Evolutionary conservation across 805 yeast genomes (phyloP).

Genomic region (Kluyveromyces siamensis): DNA sequence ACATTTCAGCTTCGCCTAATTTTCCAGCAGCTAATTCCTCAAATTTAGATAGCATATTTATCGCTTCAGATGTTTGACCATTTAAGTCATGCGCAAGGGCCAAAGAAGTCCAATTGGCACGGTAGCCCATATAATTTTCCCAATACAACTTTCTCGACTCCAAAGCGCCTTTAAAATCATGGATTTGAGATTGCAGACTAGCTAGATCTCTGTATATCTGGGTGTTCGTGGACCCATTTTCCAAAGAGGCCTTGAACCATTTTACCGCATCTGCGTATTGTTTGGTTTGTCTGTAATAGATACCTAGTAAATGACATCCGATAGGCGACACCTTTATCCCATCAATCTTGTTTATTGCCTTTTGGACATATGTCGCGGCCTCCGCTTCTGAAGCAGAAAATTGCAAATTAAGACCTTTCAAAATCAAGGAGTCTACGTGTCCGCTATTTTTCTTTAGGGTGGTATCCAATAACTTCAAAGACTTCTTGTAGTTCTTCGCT

Average conservation of each 20-base stretch:
- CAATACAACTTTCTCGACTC: constrained; percentile 59
- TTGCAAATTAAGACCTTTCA: constrained; percentile 68
- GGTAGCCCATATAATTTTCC: constrained; percentile 66
- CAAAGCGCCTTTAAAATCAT: constrained; percentile 59
- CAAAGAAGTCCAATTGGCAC: constrained; percentile 85
- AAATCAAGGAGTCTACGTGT: constrained; percentile 73
- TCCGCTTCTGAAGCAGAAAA: constrained; percentile 52
- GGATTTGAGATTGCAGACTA: constrained; percentile 65
- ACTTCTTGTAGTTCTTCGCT: constrained; percentile 75
- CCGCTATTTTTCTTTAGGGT: constrained; percentile 65
- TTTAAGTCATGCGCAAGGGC: constrained; percentile 80
- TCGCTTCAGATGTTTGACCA: constrained; percentile 58
- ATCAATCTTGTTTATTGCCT: constrained; percentile 52
- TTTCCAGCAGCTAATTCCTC: constrained; percentile 68
- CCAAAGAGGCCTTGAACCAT: constrained; percentile 66
- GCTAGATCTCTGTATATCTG: constrained; percentile 78
- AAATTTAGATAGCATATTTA: constrained; percentile 61
- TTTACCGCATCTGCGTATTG: constrained; percentile 69
- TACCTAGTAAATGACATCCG: constrained; percentile 78
- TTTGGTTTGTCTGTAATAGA: constrained; percentile 62
- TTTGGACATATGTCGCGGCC: constrained; percentile 50
- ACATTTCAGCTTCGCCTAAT: constrained; percentile 53
- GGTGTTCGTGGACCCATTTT: constrained; percentile 68
- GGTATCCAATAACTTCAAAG: constrained; percentile 65
- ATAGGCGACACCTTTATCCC: constrained; percentile 44